phyloP scores from a whole-genome alignment of 2,329 filamentous ascomycete species.

The Pezicula carpinea region DNA sequence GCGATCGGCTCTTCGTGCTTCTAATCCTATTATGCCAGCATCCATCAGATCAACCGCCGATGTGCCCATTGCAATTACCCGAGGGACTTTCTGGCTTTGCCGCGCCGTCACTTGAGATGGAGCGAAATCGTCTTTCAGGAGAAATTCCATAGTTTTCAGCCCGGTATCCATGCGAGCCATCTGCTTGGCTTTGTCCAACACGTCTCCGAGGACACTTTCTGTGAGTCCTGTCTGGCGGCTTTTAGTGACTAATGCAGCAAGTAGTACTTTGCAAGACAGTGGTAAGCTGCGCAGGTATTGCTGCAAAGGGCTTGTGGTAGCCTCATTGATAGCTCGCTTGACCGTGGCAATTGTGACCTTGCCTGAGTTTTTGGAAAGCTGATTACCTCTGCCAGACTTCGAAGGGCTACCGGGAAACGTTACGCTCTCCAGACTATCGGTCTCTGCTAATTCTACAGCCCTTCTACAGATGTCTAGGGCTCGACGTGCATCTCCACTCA shows the following conservation, averaged over 20 bases:
- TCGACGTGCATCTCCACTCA: conserved; percentile 87
- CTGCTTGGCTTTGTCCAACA: conserved; percentile 78
- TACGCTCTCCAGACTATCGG: conserved; percentile 44
- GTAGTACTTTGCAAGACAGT: conserved; percentile 76
- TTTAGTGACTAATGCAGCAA: conserved; percentile 75
- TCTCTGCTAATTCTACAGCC: conserved; percentile 90
- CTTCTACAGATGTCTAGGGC: conserved; percentile 93
- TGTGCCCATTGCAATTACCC: conserved; percentile 57
- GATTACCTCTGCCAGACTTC: conserved; percentile 33
- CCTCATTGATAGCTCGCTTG: conserved; percentile 91
- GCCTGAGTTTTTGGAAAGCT: conserved; percentile 27
- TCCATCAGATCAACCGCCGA: conserved; percentile 82
- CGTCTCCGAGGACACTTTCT: conserved; percentile 84
- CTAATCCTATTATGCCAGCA: conserved; percentile 81
- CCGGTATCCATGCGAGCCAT: conserved; percentile 57
- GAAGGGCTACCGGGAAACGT: conserved; percentile 53
- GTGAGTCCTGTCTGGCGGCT: conserved; percentile 78
- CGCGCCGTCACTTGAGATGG: conserved; percentile 25
- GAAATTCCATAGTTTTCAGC: conserved; percentile 56
- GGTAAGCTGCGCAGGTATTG: conserved; percentile 82
- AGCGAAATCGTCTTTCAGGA: conserved; percentile 31
- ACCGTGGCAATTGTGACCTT: conserved; percentile 89
- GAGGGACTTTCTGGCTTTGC: conserved; percentile 27
- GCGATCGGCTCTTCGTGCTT: conserved; percentile 74
- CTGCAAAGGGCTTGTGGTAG: conserved; percentile 87